Base-by-base conservation (phyloP, 73 alveolate genomes). In the Blepharisma stoltei region DNA sequence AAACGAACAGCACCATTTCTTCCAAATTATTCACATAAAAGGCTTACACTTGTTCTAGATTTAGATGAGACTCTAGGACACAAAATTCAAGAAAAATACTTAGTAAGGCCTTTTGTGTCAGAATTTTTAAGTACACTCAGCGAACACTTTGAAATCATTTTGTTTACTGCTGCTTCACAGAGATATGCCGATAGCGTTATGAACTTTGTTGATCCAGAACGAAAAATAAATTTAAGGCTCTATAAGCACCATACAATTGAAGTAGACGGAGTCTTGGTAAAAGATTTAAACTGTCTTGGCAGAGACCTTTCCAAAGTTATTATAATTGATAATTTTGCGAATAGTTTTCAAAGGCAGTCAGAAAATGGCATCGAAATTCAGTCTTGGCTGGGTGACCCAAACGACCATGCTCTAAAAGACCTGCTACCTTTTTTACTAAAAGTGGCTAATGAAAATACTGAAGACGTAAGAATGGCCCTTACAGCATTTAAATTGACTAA, bases 11-110 rank as follows among this genome's bases (percentile, higher is more conserved):
- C 66, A 52, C 66, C 66, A 14, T 52, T 14, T 52, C 23, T 52
- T 11, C 66, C 66, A 52, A 52, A 52, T 20, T 52, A 52, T 52
- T 84, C 54, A 21, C 84, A 80, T 67, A 78, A 77, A 44, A 81
- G 67, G 53, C 81, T 53, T 68, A 81, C 92, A 8, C 78, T 89
- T 43, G 95, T 89, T 41, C 85, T 89, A 23, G 95, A 89, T 86
- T 45, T 89, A 43, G 95, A 89, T 77, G 95, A 89, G 71, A 89
- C 95, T 9, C 81, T 89, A 54, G 88, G 84, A 5, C 92, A 85
- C 54, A 83, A 77, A 45, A 73, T 85, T 73, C 81, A 85, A 45
- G 76, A 25, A 60, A n/a, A 37, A 27, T 60, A 21, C 46, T 7
- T 55, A 25, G 66, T 77, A 6, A 65, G 90, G 32, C 90, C 90